A percentile compares a stretch with the other conserved stretches of the same genome.
Conservation (phyloP, 148 eudicot genomes). For the Camellia japonica region DNA sequence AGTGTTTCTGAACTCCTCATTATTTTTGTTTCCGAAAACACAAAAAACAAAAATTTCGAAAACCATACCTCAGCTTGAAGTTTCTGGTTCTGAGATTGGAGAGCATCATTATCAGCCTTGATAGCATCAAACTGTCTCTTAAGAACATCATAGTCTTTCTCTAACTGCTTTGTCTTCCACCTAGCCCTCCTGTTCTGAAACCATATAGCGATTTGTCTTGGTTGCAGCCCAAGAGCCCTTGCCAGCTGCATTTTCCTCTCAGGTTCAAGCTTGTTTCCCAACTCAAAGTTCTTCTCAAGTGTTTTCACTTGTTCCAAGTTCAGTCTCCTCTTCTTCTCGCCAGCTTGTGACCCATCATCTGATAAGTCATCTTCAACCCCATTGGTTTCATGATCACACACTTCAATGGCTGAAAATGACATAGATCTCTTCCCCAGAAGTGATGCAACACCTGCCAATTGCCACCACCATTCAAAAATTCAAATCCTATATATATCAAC, state of each 20-base stretch:
- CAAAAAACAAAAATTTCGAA: too few species aligned
- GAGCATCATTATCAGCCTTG: conserved; percentile 82
- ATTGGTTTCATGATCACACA: conserved; percentile 34
- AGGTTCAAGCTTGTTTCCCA: conserved; percentile 95
- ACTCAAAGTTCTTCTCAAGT: conserved; percentile 86
- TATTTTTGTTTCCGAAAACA: too few species aligned
- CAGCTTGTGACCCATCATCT: conserved; percentile 78
- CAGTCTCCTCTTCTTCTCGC: conserved; percentile 88
- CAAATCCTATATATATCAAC: too few species aligned
- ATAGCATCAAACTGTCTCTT: conserved; percentile 85
- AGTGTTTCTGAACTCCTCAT: too few species aligned
- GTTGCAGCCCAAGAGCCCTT: conserved; percentile 88
- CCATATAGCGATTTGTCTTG: conserved; percentile 96
- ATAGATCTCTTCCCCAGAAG: conserved; percentile 86
- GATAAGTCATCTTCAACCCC: conserved; percentile 73
- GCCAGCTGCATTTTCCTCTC: conserved; percentile 95
- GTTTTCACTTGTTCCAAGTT: conserved; percentile 94
- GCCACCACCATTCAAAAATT: background rate
- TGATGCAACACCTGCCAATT: conserved; percentile 47
- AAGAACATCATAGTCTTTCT: conserved; percentile 83
- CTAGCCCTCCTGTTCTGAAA: conserved; percentile 95
- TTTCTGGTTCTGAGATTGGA: conserved; percentile 68
- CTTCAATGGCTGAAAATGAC: conserved; percentile 70
- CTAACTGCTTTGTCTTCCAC: conserved; percentile 96
- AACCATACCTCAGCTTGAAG: conserved; percentile 78